Base-by-base conservation (phyloP, 768 basidiomycete species). In the Panaeolus cyanescens region DNA sequence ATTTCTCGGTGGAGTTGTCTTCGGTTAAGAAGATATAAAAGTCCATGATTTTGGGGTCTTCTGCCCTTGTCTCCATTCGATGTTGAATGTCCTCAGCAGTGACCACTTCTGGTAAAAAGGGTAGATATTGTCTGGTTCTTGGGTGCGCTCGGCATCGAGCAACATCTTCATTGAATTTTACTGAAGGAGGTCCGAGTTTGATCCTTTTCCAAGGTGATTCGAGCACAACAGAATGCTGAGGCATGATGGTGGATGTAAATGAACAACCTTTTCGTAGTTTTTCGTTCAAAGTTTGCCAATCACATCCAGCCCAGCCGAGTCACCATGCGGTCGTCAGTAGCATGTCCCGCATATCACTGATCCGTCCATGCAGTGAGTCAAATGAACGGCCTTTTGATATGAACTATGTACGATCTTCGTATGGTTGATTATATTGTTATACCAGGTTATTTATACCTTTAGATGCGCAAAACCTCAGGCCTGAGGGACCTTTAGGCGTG, bases 101-200 rank as follows among this genome's bases (percentile, higher is more conserved):
- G 55, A 75, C 65, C 7, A 69, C 64, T 56, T 71, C 70, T 0
- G 82, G 81, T 32, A 81, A 64, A 64, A 78, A 76, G 20, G 71
- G 73, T 5, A 82, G 67, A 64, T 77, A 78, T 56, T 70, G 72
- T 3, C 76, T 70, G 3, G 75, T 74, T 33, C 68, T 67, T 6
- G 82, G 77, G 67, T 81, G 74, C 10, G 71, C 68, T 4, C 82
- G 78, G 32, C 80, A 71, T 19, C 65, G 39, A 13, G 77, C 72
- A 10, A 76, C 67, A 2, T 59, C 65, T 61, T 71, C 71, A 65
- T 83, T 81, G 50, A 80, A 74, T 5, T 57, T 62, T 3, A 71
- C 53, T 19, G 63, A 58, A 17, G 81, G 80, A 0, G 74, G 74
- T 5, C 69, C 68, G 17, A 83, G 73, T 30, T 60, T 63, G 13